These are phyloP conservation scores for Litchi chinensis DNA, from an alignment of 345 rosid species.

Conservation along the genomic window DNA sequence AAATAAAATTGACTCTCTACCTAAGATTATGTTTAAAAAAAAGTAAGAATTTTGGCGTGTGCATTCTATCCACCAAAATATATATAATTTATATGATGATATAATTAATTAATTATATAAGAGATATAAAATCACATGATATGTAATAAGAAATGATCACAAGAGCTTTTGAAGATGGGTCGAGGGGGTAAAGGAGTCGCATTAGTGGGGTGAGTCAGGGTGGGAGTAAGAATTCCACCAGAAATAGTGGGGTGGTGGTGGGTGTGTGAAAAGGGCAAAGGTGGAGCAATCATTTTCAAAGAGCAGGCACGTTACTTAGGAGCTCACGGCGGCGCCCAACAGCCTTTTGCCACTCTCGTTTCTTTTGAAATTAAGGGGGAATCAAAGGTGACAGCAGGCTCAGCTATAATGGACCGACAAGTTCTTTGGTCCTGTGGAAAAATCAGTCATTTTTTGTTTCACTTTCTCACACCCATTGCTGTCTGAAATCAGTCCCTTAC, in stretches of 20 bases:
- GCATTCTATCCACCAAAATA: too few species aligned
- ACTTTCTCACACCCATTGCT: constrained; percentile 10
- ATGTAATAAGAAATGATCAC: too few species aligned
- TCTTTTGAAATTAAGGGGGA: not conserved
- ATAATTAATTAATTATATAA: too few species aligned
- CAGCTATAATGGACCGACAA: constrained; percentile 21
- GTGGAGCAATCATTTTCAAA: constrained; percentile 16
- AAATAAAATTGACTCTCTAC: too few species aligned
- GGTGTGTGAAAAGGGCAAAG: constrained; percentile 7
- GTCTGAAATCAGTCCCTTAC: too few species aligned
- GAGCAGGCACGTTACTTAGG: not conserved
- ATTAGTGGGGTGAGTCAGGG: constrained; percentile 10
- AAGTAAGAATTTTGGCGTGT: too few species aligned
- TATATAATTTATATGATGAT: too few species aligned
- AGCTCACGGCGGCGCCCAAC: constrained; percentile 38
- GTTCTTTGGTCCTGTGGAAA: not conserved
- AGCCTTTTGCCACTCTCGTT: constrained; percentile 5
- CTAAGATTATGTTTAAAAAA: too few species aligned
- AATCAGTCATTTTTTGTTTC: not conserved
- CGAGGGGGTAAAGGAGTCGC: not conserved
- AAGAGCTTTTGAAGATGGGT: too few species aligned
- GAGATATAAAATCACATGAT: too few species aligned
- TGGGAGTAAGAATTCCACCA: not conserved
- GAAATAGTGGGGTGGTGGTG: not conserved
- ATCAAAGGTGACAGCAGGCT: constrained; percentile 19